Conservation (phyloP, 768 basidiomycete species). For the Crepidotus variabilis region DNA sequence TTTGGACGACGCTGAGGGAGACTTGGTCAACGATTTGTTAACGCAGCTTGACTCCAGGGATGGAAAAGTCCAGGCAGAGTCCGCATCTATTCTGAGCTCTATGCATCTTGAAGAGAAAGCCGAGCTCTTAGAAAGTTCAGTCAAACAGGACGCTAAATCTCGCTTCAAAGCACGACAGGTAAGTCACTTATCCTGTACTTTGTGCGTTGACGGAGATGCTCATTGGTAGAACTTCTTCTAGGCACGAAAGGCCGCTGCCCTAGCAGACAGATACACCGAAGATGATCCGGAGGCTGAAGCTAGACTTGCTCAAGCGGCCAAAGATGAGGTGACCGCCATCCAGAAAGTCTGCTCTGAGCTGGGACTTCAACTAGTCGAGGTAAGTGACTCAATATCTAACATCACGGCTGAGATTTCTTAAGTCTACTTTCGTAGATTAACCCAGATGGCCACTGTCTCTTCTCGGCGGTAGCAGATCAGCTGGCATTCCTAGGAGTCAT, state of each 20-base stretch:
- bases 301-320: conserved; percentile 57
- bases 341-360: conserved; percentile 59
- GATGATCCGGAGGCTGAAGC: conserved; percentile 59
- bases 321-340: conserved; percentile 66
- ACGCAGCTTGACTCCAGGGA: conserved; percentile 71
- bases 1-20: conserved; percentile 41
- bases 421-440: conserved; percentile 57
- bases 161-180: conserved; percentile 76
- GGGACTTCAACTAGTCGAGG: conserved; percentile 65
- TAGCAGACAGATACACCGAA: conserved; percentile 48
- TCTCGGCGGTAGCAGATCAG: conserved; percentile 92
- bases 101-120: conserved; percentile 37
- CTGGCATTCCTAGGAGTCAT: conserved; percentile 70
- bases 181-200: conserved; percentile 12
- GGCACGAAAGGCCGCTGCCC: conserved; percentile 69
- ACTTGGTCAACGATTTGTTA: conserved; percentile 72
- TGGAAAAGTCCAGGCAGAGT: conserved; percentile 42
- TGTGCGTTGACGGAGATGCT: background rate
- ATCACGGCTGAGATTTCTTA: no score
- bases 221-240: conserved; percentile 23
- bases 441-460: conserved; percentile 96
- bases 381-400: conserved; percentile 19
- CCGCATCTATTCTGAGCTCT: conserved; percentile 44
- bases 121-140: conserved; percentile 21
- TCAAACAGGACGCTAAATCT: conserved; percentile 56